These are phyloP conservation scores for Neospermospora avenae DNA, from an alignment of 2,329 filamentous ascomycete species.

Conservation along the genomic window DNA sequence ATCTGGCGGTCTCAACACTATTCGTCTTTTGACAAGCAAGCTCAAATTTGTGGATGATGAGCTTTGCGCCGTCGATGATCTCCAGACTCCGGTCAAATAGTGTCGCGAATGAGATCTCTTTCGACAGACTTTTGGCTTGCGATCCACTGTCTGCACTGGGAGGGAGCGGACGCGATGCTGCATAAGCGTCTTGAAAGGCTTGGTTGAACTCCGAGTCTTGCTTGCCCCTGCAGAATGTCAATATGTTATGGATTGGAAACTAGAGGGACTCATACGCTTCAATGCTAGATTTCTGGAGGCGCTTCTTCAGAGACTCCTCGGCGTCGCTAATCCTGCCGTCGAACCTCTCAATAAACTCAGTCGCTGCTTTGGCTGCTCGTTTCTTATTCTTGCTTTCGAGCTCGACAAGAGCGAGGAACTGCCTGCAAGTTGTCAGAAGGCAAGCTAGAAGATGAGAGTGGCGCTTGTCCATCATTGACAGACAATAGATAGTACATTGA, in stretches of 20 bases:
- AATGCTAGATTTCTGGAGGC: constrained; percentile 7
- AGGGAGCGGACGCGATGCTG: constrained; percentile 18
- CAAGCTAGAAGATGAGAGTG: background rate
- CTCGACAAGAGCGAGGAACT: constrained; percentile 27
- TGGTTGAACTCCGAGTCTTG: constrained; percentile 22
- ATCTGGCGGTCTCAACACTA: background rate
- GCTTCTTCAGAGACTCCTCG: constrained; percentile 18
- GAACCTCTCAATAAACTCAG: constrained; percentile 21
- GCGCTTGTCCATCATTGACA: background rate
- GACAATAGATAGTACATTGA: too few species aligned
- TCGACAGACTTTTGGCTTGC: background rate
- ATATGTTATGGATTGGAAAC: background rate
- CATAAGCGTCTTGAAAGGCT: constrained; percentile 23
- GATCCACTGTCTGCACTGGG: background rate
- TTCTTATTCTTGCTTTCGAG: constrained; percentile 26
- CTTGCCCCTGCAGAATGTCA: constrained; percentile 17
- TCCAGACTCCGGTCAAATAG: constrained; percentile 16
- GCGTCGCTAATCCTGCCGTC: constrained; percentile 11
- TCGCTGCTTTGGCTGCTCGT: constrained; percentile 16
- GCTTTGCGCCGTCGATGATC: constrained; percentile 15
- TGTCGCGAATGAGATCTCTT: constrained; percentile 17
- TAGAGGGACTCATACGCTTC: constrained; percentile 3
- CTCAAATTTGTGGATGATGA: constrained; percentile 22
- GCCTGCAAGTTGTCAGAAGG: constrained; percentile 8
- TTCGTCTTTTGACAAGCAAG: constrained; percentile 13